A percentile compares a stretch with the other conserved stretches of the same genome.
Conservation (phyloP, 2,329 filamentous ascomycete genomes). For the Aaosphaeria pasadenensis region DNA sequence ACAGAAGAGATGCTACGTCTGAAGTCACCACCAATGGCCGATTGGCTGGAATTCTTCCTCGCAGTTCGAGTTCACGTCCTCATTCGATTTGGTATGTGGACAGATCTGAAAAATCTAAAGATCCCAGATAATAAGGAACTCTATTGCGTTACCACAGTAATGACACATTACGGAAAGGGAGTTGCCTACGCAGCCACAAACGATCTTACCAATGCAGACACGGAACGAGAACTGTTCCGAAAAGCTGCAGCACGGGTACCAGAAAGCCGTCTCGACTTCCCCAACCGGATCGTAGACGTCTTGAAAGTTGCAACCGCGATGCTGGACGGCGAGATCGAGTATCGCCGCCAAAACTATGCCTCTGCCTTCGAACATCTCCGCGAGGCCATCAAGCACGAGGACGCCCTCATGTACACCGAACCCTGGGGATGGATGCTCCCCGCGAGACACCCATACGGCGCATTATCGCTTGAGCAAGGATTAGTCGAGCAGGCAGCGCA, state of each 20-base stretch:
- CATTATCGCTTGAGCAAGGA: constrained; percentile 63
- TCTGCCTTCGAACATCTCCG: constrained; percentile 56
- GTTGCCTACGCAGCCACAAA: constrained; percentile 43
- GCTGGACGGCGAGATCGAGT: constrained; percentile 67
- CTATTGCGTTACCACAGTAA: constrained; percentile 65
- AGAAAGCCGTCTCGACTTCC: constrained; percentile 56
- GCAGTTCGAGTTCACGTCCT: constrained; percentile 63
- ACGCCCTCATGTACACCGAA: constrained; percentile 63
- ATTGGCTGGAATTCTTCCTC: constrained; percentile 69
- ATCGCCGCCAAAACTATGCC: constrained; percentile 56
- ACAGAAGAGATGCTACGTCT: constrained; percentile 60
- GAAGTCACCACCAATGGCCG: constrained; percentile 66
- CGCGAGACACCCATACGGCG: constrained; percentile 63
- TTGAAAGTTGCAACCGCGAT: constrained; percentile 56
- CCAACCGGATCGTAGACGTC: constrained; percentile 61
- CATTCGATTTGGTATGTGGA: constrained; percentile 69
- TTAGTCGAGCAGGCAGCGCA: constrained; percentile 18
- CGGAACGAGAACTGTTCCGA: too few species aligned
- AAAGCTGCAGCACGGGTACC: constrained; percentile 44
- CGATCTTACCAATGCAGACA: too few species aligned
- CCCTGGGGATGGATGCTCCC: constrained; percentile 77
- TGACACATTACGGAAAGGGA: constrained; percentile 62
- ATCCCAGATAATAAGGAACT: constrained; percentile 56
- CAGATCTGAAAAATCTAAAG: constrained; percentile 55
- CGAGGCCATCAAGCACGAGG: constrained; percentile 54